Evolutionary conservation across 1,139 yeast genomes (phyloP).

Genomic region (Petasospora fabianii): DNA sequence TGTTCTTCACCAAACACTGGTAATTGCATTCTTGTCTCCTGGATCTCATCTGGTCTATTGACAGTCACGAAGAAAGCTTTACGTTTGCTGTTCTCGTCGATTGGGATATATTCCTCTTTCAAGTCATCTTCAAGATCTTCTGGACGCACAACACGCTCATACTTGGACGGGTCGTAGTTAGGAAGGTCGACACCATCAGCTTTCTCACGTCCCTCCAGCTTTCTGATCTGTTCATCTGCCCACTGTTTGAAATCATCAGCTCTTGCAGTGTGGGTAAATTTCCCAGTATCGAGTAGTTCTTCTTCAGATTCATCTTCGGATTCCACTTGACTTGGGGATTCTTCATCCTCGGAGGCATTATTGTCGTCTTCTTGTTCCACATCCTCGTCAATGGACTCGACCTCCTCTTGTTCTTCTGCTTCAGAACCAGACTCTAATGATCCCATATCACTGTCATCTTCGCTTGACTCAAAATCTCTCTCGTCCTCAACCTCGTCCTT

Average conservation of each 20-base stretch:
- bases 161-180: conserved; percentile 43
- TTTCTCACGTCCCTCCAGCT: conserved; percentile 54
- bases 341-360: conserved; percentile 23
- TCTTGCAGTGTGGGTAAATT: conserved; percentile 26
- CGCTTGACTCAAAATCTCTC: conserved; percentile 38
- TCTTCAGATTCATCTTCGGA: conserved; percentile 26
- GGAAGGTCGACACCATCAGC: conserved; percentile 46
- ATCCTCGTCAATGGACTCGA: conserved; percentile 5
- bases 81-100: conserved; percentile 51
- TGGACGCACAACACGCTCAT: conserved; percentile 47
- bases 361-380: conserved; percentile 24
- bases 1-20: conserved; percentile 95
- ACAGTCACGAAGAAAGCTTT: conserved; percentile 69
- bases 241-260: conserved; percentile 51
- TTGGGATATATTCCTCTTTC: conserved; percentile 52
- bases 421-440: conserved; percentile 27
- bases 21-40: conserved; percentile 59
- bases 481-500: conserved; percentile 41
- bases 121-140: conserved; percentile 68
- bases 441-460: too few species aligned
- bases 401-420: conserved; percentile 7
- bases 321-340: too few species aligned
- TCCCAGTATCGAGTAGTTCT: conserved; percentile 10
- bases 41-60: conserved; percentile 60
- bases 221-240: conserved; percentile 47